Base-by-base conservation (phyloP, 441 rosid species). In the Gossypium armourianum region DNA sequence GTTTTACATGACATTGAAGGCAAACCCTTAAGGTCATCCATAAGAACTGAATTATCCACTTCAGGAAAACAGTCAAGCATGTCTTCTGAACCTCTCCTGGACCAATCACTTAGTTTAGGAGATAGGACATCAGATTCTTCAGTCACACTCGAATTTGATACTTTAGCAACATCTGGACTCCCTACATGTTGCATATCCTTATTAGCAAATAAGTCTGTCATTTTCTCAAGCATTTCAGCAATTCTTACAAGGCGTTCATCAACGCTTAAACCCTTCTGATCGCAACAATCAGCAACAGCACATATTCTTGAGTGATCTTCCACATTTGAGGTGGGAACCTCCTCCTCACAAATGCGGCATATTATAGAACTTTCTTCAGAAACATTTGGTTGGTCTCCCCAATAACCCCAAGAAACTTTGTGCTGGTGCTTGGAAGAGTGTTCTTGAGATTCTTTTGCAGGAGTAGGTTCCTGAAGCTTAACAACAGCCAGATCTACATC, bases 311-410 rank as follows among this genome's bases (percentile, higher is more conserved):
- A 94, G 80, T 94, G 98, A 71, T 90, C 97, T 83, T 94, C 98
- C 47, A 94, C 96, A 61, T 84, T 78, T 63, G 81, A 81, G 47
- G 98, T 94, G 57, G 88, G 90, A 77, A 94, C 96, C 80, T 90
- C 97, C 86, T 94, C 97, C 85, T 91, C 98, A 56, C 97, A 94
- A 79, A 94, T 94, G 67, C 98, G 93, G 70, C 98, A 94, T 74
- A 94, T 92, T 66, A 94, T 94, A 74, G 96, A 88, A 80, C 78
- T 83, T 54, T 90, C 98, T 55, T 90, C 97, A 19, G 86, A 75
- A 72, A 78, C 50, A 80, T 77, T 83, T 54, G 83, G 88, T 60
- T 87, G 96, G 62, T 90, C 94, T 56, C 90, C 92, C 97, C 97
- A 91, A 71, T 88, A 74, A 83, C 98, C 97, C 98, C 97, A 94